Evolutionary conservation across 345 rosid genomes (phyloP), one percentile per base, ranked within the genome.

Genomic region (Eucalyptus curtisii): DNA sequence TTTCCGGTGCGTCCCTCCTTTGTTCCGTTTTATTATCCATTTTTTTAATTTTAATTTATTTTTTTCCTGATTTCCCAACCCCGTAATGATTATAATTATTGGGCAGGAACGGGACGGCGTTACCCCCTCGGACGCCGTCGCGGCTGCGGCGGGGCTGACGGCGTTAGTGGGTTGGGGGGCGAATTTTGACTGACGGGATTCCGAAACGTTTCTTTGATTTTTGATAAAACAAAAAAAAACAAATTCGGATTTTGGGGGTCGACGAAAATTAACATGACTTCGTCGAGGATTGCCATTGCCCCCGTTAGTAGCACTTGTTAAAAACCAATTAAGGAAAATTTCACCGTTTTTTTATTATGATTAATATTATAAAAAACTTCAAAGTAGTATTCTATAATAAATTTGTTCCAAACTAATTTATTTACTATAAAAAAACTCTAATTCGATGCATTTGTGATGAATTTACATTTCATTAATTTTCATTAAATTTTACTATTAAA

Each of bases 111-210:
- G 80, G 55, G 42, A 90, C 95, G 94, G 89, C 93, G 92, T 90
- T 91, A 3, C 16, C n/a, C 66, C 27, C 53, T n/a, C 2, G 80
- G 89, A 91, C 95, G 94, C 50, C 93, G 95, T 91, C 90, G 92
- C 24, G 5, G 47, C 27, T 44, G 82, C 30, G 94, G 92, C 61
- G 88, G 81, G 76, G 20, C 10, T 89, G 89, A 94, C 97, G 96
- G 86, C 90, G 95, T 92, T 20, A 71, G 45, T n/a, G 82, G 45
- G 57, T 52, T 48, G 49, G 25, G 57, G 10, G 25, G 57, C 57
- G 57, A 52, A 52, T 52, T 19, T 37, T 37, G 82, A 37, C 82
- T 89, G 27, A 22, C 55, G 45, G n/a, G 52, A 13, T 31, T 80
- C 17, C 85, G 55, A 68, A 49, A 22, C 42, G 8, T 49, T 59